Percentiles rank a stretch among this genome's conserved stretches.
phyloP scores from a whole-genome alignment of 331 rosid genomes.

The Cydonia oblonga region DNA sequence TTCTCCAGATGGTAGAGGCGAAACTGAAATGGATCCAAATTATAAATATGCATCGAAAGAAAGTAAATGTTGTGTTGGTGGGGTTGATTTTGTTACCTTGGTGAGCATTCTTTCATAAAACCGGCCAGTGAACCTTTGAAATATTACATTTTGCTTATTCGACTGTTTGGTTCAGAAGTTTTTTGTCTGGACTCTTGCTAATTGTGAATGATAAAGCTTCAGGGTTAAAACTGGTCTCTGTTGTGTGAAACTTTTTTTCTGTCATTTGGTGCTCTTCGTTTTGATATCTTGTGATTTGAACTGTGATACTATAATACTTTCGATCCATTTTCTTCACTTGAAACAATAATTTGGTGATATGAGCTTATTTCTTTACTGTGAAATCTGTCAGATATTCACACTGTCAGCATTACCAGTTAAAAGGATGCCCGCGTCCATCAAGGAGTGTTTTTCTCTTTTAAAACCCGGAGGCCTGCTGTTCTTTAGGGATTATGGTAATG shows the following conservation, averaged over 20 bases:
- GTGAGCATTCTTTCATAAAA: constrained; percentile 27
- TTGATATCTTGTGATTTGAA: background rate
- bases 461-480: constrained; percentile 87
- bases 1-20: constrained; percentile 30
- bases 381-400: constrained; percentile 64
- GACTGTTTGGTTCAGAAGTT: background rate
- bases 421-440: constrained; percentile 59
- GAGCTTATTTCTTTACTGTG: constrained; percentile 17
- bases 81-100: constrained; percentile 79
- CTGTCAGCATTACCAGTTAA: constrained; percentile 66
- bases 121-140: background rate
- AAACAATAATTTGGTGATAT: background rate
- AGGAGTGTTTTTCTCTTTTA: constrained; percentile 59
- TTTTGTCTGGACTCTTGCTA: background rate
- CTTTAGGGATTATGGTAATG: constrained; percentile 85
- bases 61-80: constrained; percentile 51
- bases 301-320: background rate
- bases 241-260: background rate
- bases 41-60: constrained; percentile 19
- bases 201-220: background rate
- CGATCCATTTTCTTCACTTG: background rate
- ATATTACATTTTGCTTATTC: background rate
- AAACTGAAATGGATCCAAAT: constrained; percentile 6
- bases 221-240: background rate
- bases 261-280: background rate